A percentile compares a stretch with the other conserved stretches of the same genome.
Conservation (phyloP, 2,329 filamentous ascomycete genomes). For the Colletotrichum paranaense region DNA sequence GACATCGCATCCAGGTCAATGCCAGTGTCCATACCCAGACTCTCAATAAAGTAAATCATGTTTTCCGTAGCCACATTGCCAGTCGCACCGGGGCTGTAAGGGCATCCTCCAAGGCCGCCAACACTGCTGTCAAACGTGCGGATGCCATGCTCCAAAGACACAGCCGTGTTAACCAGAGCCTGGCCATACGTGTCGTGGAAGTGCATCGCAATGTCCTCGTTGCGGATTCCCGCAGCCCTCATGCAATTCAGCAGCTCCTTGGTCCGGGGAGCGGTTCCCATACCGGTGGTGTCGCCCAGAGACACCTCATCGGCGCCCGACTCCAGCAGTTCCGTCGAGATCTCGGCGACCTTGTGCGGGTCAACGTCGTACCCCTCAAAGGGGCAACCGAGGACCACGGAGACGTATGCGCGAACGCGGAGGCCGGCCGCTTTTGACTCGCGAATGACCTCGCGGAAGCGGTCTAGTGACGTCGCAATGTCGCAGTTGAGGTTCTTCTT, state of each 20-base stretch:
- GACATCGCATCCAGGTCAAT: conserved; percentile 75
- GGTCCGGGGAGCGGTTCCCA: conserved; percentile 83
- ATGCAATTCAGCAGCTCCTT: conserved; percentile 73
- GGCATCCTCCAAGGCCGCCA: conserved; percentile 84
- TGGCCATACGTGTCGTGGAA: conserved; percentile 92
- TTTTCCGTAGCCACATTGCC: conserved; percentile 90
- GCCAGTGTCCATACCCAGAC: conserved; percentile 79
- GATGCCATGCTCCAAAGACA: conserved; percentile 81
- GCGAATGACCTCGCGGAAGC: conserved; percentile 77
- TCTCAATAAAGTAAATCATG: conserved; percentile 82
- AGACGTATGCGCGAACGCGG: conserved; percentile 82
- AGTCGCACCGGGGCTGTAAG: conserved; percentile 86
- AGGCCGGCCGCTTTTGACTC: conserved; percentile 73
- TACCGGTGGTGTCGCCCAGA: conserved; percentile 90
- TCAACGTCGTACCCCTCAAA: conserved; percentile 76
- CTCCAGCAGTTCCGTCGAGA: conserved; percentile 78
- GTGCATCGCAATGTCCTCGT: conserved; percentile 81
- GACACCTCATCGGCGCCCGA: conserved; percentile 93
- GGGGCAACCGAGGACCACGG: conserved; percentile 83
- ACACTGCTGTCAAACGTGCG: conserved; percentile 84
- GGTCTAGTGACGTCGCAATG: conserved; percentile 77
- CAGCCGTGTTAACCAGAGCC: conserved; percentile 83
- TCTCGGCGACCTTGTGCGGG: conserved; percentile 72
- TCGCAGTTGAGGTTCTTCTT: conserved; percentile 86
- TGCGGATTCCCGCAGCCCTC: conserved; percentile 73